These are phyloP conservation scores for Xanthoconium stramineum DNA, from an alignment of 768 basidiomycete species.

Conservation along the genomic window DNA sequence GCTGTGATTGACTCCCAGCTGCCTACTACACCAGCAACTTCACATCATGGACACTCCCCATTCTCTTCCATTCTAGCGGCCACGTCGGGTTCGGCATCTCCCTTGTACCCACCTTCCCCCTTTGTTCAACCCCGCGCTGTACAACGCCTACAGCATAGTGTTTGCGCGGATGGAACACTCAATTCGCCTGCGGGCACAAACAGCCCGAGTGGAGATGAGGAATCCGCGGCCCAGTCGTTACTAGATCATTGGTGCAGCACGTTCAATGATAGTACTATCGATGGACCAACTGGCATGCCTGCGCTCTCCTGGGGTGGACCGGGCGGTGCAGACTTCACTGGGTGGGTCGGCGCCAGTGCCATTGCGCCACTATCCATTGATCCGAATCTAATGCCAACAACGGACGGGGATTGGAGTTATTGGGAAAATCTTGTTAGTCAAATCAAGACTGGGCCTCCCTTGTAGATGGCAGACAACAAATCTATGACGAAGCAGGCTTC, in stretches of 20 bases:
- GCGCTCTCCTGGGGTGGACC: constrained; percentile 60
- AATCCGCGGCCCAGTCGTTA: constrained; percentile 70
- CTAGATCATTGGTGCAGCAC: constrained; percentile 85
- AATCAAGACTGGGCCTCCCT: constrained; percentile 38
- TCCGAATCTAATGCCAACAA: constrained; percentile 42
- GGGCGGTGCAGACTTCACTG: constrained; percentile 53
- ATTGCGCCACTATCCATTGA: constrained; percentile 40
- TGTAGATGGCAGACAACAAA: constrained; percentile 19
- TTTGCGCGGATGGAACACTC: constrained; percentile 41
- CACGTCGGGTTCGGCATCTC: constrained; percentile 18
- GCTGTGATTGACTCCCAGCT: constrained; percentile 36
- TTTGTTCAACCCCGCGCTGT: constrained; percentile 47
- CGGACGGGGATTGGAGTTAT: constrained; percentile 74
- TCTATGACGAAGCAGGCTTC: constrained; percentile 10
- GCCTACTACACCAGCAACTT: constrained; percentile 8
- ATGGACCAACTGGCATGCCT: constrained; percentile 45
- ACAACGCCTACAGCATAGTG: constrained; percentile 55
- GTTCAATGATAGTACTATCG: constrained; percentile 63
- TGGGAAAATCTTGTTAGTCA: constrained; percentile 76
- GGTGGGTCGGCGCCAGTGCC: constrained; percentile 49
- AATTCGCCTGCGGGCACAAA: constrained; percentile 61
- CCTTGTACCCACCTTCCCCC: constrained; percentile 27
- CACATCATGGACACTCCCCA: constrained; percentile 15
- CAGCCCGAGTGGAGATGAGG: constrained; percentile 72
- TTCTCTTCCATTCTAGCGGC: constrained; percentile 26